Percentiles rank a stretch among this genome's conserved stretches.
Conservation (phyloP, 345 rosid species). For the Adansonia digitata region DNA sequence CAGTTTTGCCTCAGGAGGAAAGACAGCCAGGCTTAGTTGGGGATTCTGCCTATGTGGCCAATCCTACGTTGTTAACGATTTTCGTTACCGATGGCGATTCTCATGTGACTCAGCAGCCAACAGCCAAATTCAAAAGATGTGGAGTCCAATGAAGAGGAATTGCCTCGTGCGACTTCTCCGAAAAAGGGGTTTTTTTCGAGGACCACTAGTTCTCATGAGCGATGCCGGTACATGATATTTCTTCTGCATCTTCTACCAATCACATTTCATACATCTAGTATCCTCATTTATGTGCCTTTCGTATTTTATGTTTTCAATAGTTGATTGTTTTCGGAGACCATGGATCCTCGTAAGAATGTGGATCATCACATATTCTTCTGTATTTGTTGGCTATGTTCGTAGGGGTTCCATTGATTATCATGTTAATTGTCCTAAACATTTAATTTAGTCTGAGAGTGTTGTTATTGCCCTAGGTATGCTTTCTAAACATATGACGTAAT, state of each 20-base stretch:
- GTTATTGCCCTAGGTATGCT: background rate
- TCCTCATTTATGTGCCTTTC: background rate
- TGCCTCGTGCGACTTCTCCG: constrained; percentile 19
- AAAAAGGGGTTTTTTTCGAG: constrained; percentile 50
- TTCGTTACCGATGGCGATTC: constrained; percentile 45
- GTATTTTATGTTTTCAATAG: background rate
- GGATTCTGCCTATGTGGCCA: constrained; percentile 16
- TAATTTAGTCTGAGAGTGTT: background rate
- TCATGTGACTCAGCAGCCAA: constrained; percentile 17
- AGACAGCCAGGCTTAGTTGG: constrained; percentile 12
- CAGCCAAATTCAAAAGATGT: constrained; percentile 18
- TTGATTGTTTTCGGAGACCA: background rate
- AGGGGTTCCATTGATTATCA: background rate
- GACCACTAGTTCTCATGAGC: constrained; percentile 56
- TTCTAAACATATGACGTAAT: background rate
- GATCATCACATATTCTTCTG: background rate
- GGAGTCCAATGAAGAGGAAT: constrained; percentile 26
- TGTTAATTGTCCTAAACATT: background rate
- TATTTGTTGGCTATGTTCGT: background rate
- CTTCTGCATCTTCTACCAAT: background rate
- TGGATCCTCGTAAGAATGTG: background rate
- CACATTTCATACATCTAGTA: background rate
- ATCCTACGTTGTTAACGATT: constrained; percentile 30
- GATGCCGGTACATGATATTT: constrained; percentile 50
- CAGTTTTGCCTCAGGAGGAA: constrained; percentile 16